Conservation (phyloP, 2,329 filamentous ascomycete species). For the Exserohilum turcica region DNA sequence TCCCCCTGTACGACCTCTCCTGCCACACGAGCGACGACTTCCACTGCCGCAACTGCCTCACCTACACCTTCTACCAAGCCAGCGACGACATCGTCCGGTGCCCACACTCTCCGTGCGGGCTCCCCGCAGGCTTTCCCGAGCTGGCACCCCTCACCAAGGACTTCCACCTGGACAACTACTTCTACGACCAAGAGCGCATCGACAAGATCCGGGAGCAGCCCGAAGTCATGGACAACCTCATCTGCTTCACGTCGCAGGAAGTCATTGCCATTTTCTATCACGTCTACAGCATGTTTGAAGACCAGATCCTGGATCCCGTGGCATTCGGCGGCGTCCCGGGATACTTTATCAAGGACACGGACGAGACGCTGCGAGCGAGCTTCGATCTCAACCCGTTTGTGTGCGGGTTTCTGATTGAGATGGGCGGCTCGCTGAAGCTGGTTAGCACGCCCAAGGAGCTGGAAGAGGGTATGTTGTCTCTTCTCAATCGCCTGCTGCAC, state of each 20-base stretch:
- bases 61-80: conserved; percentile 3
- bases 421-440: conserved; percentile 1
- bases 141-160: not conserved
- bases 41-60: conserved; percentile 18
- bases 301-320: conserved; percentile 11
- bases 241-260: conserved; percentile 11
- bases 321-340: conserved; percentile 8
- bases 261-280: conserved; percentile 7
- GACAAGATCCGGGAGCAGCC: conserved; percentile 11
- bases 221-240: conserved; percentile 15
- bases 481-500: not conserved
- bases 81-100: conserved; percentile 12
- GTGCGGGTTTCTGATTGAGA: conserved; percentile 1
- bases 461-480: conserved; percentile 1
- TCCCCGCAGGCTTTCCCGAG: conserved; percentile 6
- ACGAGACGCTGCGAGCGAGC: not conserved
- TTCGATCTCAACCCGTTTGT: conserved; percentile 7
- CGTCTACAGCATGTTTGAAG: conserved; percentile 8
- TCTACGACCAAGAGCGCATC: conserved; percentile 8
- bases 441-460: conserved; percentile 11
- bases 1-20: conserved; percentile 6
- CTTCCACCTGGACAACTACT: conserved; percentile 1
- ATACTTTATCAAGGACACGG: not conserved
- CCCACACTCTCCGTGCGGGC: conserved; percentile 7
- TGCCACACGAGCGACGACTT: conserved; percentile 14